Evolutionary conservation across 495 filamentous ascomycete genomes (phyloP), one percentile per base, ranked within the genome.

Genomic region (Bacidia gigantensis): DNA sequence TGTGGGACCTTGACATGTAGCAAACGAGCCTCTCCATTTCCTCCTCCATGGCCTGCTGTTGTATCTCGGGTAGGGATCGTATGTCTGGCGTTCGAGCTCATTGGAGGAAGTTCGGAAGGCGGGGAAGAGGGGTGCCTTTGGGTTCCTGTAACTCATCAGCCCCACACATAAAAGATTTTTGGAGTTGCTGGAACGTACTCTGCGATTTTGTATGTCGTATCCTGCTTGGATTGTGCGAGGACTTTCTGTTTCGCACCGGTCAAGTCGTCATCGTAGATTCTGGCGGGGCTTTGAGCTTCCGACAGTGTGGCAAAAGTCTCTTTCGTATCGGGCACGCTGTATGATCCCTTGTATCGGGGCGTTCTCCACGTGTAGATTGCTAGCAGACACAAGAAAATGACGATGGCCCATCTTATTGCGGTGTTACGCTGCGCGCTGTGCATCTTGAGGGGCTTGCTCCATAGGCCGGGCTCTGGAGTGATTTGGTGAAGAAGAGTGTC

Each of bases 11-110:
- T 65, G 43, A 52, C 76, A 79, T 0, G 71, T 51, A 26, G 53
- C 62, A 60, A 68, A 65, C 55, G 62, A 45, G 38, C 74, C 75
- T 44, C 64, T 62, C 60, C 69, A 72, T 25, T 65, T 56, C 24
- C 58, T 60, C 52, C 58, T 62, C 72, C 73, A 78, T 25, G 60
- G 56, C 21, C 56, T 58, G 24, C 62, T 68, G 54, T 75, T 75
- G 57, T 78, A 79, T 3, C 60, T 58, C 1, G 75, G 75, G 46
- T 77, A 76, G 5, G 75, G 75, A 23, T 69, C 60, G 59, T 76
- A 78, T 45, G 69, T 17, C 3, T 50, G 32, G n/a, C 48, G 55
- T 3, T 29, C 11, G 0, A 59, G 44, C 2, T 49, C 53, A 25
- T 49, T 50, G 20, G 42, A 44, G 0, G 49, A 40, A 43, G 47